Conservation (phyloP, 805 yeast species). For the Metschnikowia hibisci region DNA sequence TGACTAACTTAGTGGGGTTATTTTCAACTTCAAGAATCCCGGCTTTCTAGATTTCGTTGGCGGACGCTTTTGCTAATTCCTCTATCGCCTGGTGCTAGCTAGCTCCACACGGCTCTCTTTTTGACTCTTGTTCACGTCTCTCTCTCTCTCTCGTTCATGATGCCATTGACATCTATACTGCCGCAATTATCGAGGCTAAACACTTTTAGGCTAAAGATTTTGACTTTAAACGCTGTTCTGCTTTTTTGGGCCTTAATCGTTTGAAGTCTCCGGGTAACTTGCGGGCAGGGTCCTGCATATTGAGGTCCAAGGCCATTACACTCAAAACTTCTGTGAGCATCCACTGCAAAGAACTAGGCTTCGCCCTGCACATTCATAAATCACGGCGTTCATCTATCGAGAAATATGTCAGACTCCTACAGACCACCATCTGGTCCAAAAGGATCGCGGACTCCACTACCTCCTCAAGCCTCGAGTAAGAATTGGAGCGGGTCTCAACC, state of each 20-base stretch:
- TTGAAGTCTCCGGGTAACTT: conserved; percentile 5
- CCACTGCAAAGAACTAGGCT: neutral
- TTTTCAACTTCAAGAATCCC: no score
- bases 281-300: neutral
- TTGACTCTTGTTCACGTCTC: conserved; percentile 2
- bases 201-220: no score
- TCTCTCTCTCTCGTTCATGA: neutral
- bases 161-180: neutral
- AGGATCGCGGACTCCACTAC: conserved; percentile 15
- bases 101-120: neutral
- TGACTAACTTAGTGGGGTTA: no score
- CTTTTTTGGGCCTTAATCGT: neutral
- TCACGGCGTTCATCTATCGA: neutral
- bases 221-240: neutral
- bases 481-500: conserved; percentile 11
- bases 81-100: conserved; percentile 2
- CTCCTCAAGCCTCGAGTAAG: conserved; percentile 8
- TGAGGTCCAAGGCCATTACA: neutral
- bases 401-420: conserved; percentile 18
- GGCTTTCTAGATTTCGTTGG: neutral
- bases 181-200: no score
- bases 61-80: neutral
- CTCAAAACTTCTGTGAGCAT: conserved; percentile 7
- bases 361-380: neutral
- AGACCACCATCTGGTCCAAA: conserved; percentile 21